Base-by-base conservation (phyloP, 768 basidiomycete species). In the Collybia sordida region DNA sequence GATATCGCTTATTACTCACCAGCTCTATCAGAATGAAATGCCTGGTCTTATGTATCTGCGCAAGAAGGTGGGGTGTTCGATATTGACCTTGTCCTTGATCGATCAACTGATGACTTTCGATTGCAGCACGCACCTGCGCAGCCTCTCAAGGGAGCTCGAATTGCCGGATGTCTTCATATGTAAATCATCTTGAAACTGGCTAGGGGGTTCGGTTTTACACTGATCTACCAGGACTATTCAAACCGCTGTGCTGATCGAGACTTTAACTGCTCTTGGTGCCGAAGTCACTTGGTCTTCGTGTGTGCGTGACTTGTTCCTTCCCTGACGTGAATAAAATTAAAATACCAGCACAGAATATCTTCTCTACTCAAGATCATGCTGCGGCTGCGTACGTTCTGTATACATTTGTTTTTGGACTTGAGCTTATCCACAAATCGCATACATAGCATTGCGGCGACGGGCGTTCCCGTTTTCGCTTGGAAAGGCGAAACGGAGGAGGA, bases 401-500 rank as follows among this genome's bases (percentile, higher is more conserved):
- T 51, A 38, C 35, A 41, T 35, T 24, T 9, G 14, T 19, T 12
- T 17, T 49, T 41, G 40, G 38, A 25, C 42, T 18, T 21, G 40
- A 53, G 38, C 27, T 55, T 31, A 46, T 19, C 31, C 31, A 14
- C 14, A 47, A 37, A 38, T 38, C 23, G 38, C 23, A 31, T 51
- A 9, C 49, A 18, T 61, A 93, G 90, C 58, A 98, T 98, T 57
- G 96, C 96, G 57, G 96, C 94, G 15, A 98, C 97, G 52, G 96
- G 96, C 59, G 91, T 98, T 49, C 97, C 97, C 58, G 97, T 98
- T 63, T 99, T 85, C 65, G 97, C 97, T 36, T 99, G 97, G 97
- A 99, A 99, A 78, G 97, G 97, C 49, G 97, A 99, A 79, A 95
- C 95, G 40, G 97, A 98, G 67, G 97, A 98, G 71, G 97, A 99